These are phyloP conservation scores for Lachancea waltii DNA, from an alignment of 805 yeast genomes.

Conservation along the genomic window DNA sequence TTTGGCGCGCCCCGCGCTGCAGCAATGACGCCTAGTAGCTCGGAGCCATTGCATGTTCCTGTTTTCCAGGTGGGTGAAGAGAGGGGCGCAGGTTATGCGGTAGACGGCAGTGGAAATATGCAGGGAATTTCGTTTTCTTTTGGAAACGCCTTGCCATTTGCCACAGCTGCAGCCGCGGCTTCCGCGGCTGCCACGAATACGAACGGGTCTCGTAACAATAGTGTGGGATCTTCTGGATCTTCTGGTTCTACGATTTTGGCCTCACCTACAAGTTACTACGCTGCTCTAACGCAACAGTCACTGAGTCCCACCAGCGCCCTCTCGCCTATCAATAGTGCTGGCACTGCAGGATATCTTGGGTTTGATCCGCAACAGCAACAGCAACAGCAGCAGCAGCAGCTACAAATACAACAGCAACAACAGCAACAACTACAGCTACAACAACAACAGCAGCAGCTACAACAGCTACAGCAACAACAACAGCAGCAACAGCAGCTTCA, in stretches of 20 bases:
- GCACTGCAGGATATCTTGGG: constrained; percentile 6
- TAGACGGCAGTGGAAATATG: too few relatives aligned
- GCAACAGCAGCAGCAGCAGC: constrained; percentile 7
- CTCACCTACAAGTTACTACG: constrained; percentile 12
- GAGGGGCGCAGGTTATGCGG: too few relatives aligned
- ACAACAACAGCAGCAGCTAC: constrained; percentile 15
- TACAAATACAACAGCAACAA: constrained; percentile 11
- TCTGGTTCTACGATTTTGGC: constrained; percentile 7
- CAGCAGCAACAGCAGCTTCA: constrained; percentile 6
- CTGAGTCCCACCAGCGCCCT: constrained; percentile 9
- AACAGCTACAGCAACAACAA: constrained; percentile 10
- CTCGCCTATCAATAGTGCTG: constrained; percentile 12
- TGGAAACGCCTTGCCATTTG: constrained; percentile 1
- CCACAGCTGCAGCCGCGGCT: constrained; percentile 3
- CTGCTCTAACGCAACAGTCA: constrained; percentile 11
- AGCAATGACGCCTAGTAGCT: constrained; percentile 21
- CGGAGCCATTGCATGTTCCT: constrained; percentile 17
- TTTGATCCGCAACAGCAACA: constrained; percentile 5
- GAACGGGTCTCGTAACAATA: constrained; percentile 10
- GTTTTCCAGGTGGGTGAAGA: constrained; percentile 9
- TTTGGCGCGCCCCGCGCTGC: constrained; percentile 13
- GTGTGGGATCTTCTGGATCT: constrained; percentile 10
- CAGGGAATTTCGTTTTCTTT: constrained; percentile 2
- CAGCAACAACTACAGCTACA: constrained; percentile 13
- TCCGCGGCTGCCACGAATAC: constrained; percentile 4